Conservation (phyloP, 1,284 basidiomycete genomes). For the Fomitopsis betulina region DNA sequence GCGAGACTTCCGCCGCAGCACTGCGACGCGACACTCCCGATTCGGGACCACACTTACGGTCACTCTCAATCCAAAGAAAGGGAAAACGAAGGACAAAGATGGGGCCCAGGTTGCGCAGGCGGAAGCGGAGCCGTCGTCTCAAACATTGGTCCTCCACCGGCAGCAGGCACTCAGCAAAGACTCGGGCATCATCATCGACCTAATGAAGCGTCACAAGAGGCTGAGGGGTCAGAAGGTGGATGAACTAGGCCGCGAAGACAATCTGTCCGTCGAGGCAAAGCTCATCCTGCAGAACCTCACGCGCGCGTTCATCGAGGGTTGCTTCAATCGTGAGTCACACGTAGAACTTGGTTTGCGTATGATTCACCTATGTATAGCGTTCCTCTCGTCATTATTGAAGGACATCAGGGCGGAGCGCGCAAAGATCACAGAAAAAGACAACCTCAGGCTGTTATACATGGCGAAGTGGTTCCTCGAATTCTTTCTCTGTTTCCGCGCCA, state of each 20-base stretch:
- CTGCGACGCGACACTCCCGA: conserved; percentile 83
- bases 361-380: conserved; percentile 45
- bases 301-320: conserved; percentile 69
- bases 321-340: conserved; percentile 76
- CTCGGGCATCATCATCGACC: conserved; percentile 74
- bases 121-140: conserved; percentile 27
- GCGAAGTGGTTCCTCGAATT: conserved; percentile 89
- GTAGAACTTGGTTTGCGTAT: neutral
- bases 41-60: conserved; percentile 92
- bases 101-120: neutral
- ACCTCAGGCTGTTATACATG: conserved; percentile 78
- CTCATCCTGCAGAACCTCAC: conserved; percentile 65
- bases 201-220: conserved; percentile 61
- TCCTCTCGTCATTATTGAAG: conserved; percentile 80
- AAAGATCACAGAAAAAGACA: conserved; percentile 89
- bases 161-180: conserved; percentile 79
- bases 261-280: conserved; percentile 71
- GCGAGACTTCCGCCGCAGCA: conserved; percentile 50
- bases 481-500: conserved; percentile 60
- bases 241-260: conserved; percentile 68
- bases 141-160: conserved; percentile 70
- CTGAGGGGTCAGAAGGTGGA: conserved; percentile 67
- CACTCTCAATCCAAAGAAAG: conserved; percentile 55
- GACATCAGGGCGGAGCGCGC: conserved; percentile 89
- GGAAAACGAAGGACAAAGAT: conserved; percentile 12